phyloP scores from a whole-genome alignment of 805 yeast genomes.

The Starmerella potacharoeniae region DNA sequence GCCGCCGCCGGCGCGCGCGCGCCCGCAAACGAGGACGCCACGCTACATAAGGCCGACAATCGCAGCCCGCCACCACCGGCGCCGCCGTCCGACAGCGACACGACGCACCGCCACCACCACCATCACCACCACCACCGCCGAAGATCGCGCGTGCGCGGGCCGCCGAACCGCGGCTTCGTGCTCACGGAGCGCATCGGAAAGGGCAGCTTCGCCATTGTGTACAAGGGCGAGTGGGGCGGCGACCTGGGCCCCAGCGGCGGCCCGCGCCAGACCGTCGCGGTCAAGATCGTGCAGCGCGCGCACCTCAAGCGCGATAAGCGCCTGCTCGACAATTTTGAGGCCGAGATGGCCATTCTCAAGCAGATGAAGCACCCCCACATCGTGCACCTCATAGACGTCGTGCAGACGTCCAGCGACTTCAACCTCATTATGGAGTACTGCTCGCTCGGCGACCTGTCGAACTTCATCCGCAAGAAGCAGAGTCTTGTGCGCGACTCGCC shows the following conservation, averaged over 20 bases:
- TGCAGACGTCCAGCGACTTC: constrained; percentile 62
- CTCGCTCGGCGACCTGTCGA: constrained; percentile 85
- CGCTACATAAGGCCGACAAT: neutral
- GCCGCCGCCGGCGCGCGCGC: neutral
- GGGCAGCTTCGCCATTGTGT: constrained; percentile 93
- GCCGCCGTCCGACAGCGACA: neutral
- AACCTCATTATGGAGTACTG: constrained; percentile 94
- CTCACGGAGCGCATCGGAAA: constrained; percentile 75
- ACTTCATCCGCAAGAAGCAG: constrained; percentile 65
- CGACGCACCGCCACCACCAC: neutral
- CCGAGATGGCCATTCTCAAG: constrained; percentile 82
- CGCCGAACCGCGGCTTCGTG: constrained; percentile 14
- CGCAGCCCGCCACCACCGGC: neutral
- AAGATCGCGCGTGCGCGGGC: neutral
- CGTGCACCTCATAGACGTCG: constrained; percentile 74
- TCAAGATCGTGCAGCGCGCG: constrained; percentile 75
- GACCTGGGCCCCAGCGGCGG: constrained; percentile 5
- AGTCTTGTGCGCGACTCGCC: constrained; percentile 69
- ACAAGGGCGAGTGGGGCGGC: constrained; percentile 49
- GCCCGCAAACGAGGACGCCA: neutral
- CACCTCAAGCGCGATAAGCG: constrained; percentile 61
- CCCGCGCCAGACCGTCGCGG: constrained; percentile 50
- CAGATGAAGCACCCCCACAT: constrained; percentile 87
- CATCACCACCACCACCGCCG: constrained; percentile 1
- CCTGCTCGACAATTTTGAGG: constrained; percentile 77